These are phyloP conservation scores for Talaromyces marneffei DNA, from an alignment of 2,329 filamentous ascomycete species.

Conservation along the genomic window DNA sequence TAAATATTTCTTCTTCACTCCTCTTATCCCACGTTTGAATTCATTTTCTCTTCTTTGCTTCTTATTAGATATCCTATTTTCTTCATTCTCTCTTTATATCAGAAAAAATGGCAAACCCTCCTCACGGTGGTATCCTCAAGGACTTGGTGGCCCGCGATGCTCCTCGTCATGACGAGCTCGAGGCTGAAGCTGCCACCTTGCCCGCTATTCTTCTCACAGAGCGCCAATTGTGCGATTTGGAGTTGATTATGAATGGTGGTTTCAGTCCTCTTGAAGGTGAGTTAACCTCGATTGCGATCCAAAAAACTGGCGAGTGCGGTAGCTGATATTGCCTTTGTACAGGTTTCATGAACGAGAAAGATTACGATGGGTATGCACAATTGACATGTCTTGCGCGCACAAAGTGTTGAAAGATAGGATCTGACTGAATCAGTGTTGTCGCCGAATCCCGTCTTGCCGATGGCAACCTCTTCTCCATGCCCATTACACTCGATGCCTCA, in stretches of 20 bases:
- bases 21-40: background rate
- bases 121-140: slow-evolving; percentile 92
- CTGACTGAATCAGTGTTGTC: slow-evolving; percentile 61
- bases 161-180: slow-evolving; percentile 72
- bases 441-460: slow-evolving; percentile 78
- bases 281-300: slow-evolving; percentile 29
- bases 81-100: background rate
- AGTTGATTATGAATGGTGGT: slow-evolving; percentile 93
- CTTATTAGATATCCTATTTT: background rate
- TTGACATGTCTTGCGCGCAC: background rate
- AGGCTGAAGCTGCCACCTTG: slow-evolving; percentile 76
- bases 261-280: slow-evolving; percentile 95
- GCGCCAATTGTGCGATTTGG: slow-evolving; percentile 94
- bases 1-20: background rate
- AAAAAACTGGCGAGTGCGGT: background rate
- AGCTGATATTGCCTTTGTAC: background rate
- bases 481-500: slow-evolving; percentile 85
- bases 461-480: slow-evolving; percentile 92
- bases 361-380: slow-evolving; percentile 76
- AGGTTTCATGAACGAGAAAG: slow-evolving; percentile 97
- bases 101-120: slow-evolving; percentile 48
- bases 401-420: too few species aligned
- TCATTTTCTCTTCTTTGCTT: background rate
- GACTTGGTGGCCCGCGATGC: slow-evolving; percentile 92
- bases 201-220: slow-evolving; percentile 81